phyloP scores from a whole-genome alignment of 2,329 filamentous ascomycete genomes.

The Colletotrichum salicis region DNA sequence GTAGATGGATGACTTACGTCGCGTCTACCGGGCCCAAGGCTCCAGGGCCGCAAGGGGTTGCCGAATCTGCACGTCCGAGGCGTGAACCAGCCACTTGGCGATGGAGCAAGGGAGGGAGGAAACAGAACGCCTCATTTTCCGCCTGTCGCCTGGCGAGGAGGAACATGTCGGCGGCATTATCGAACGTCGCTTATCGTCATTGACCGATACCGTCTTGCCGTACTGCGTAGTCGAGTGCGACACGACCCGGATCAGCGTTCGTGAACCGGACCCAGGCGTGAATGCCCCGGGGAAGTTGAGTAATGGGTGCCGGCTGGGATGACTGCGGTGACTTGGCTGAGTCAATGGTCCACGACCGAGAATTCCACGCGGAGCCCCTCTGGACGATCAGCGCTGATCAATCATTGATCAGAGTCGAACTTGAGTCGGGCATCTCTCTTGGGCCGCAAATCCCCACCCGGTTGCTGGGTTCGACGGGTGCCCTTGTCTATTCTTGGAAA shows the following conservation, averaged over 20 bases:
- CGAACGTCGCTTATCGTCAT: slow-evolving; percentile 7
- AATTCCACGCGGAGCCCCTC: not conserved
- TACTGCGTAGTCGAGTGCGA: not conserved
- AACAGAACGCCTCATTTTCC: not conserved
- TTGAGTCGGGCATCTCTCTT: not conserved
- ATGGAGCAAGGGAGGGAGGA: slow-evolving; percentile 21
- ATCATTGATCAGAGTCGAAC: not conserved
- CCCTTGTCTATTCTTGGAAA: not conserved
- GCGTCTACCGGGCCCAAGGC: not conserved
- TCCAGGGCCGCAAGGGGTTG: slow-evolving; percentile 7
- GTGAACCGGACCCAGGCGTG: not conserved
- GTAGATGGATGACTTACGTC: not conserved
- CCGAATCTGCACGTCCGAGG: not conserved
- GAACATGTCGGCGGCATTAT: slow-evolving; percentile 9
- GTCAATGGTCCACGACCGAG: slow-evolving; percentile 1
- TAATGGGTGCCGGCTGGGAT: not conserved
- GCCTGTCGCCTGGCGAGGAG: not conserved
- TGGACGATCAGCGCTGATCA: slow-evolving; percentile 17
- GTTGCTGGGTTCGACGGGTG: not conserved
- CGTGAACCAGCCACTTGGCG: slow-evolving; percentile 5
- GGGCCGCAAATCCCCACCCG: not conserved
- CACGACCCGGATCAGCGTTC: not conserved
- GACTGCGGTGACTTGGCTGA: slow-evolving; percentile 1
- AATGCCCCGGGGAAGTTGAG: not conserved
- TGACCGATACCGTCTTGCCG: not conserved